Evolutionary conservation across 2,329 filamentous ascomycete species (phyloP), one percentile per base, ranked within the genome.

Genomic region (Helotiales sp.): DNA sequence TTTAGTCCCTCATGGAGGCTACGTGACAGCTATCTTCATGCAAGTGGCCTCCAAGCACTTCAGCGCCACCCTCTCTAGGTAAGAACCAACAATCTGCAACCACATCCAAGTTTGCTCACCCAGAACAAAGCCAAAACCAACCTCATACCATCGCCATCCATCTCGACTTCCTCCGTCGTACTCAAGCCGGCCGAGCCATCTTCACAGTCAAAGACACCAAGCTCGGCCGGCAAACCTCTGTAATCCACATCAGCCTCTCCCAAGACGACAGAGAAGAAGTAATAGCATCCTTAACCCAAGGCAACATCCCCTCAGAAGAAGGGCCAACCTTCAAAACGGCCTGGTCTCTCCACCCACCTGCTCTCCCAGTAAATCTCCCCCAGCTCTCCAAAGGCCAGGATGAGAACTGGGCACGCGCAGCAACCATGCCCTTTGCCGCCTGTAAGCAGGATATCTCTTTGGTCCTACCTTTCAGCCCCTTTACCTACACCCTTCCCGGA

Each of bases 1-100:
- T 12, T 30, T 31, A 87, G 88, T 90, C 12, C 87, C 87, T 5
- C 86, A 91, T 70, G 88, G 88, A 52, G 88, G 88, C 57, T 88
- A 87, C 66, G 82, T 89, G 15, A 86, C 86, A 9, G 79, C 84
- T 0, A 77, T 81, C 49, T 79, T 91, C 60, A 78, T 88, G 60
- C 77, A 79, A 54, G 82, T 85, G 17, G 83, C 83, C 24, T 73
- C 75, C 9, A 77, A 75, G 2, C 86, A 89, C 71, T 87, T 87
- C 74, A 71, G 63, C 25, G 81, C 78, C 6, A 81, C 84, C 5
- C 80, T 87, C 19, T 73, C 77, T 59, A 76, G n/a, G n/a, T n/a
- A n/a, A n/a, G n/a, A n/a, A n/a, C n/a, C n/a, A n/a, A n/a, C n/a
- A n/a, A n/a, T n/a, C n/a, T n/a, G n/a, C n/a, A n/a, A n/a, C n/a